A percentile compares a stretch with the other conserved stretches of the same genome.
Evolutionary conservation across 2,329 filamentous ascomycete genomes (phyloP).

Genomic region (Tolypocladium pustulatum): DNA sequence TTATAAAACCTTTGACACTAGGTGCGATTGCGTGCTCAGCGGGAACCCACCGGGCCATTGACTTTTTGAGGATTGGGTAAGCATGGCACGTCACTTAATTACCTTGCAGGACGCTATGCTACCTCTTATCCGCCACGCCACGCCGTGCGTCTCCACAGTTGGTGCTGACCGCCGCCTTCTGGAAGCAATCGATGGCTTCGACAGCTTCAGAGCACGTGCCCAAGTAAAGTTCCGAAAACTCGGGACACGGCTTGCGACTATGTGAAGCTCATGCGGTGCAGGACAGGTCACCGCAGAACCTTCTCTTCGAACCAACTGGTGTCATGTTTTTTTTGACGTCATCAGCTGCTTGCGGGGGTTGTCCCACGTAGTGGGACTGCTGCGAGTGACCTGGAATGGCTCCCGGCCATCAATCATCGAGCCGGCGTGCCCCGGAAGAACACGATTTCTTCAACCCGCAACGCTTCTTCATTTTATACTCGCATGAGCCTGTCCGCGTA

Average conservation of each 20-base stretch:
- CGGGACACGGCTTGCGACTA: no score
- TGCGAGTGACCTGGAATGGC: background rate
- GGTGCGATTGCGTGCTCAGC: background rate
- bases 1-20: background rate
- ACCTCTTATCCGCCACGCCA: background rate
- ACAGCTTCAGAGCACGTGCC: background rate
- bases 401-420: background rate
- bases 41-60: background rate
- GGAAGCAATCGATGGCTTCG: background rate
- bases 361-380: background rate
- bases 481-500: no score
- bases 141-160: background rate
- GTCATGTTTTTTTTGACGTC: background rate
- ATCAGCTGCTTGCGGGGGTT: background rate
- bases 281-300: no score
- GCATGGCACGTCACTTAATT: background rate
- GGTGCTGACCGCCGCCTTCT: background rate
- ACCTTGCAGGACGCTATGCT: background rate
- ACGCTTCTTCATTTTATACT: no score
- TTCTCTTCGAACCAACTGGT: no score
- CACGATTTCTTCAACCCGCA: no score
- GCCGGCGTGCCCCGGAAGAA: background rate
- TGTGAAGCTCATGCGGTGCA: no score
- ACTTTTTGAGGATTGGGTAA: background rate
- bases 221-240: no score